Conservation (phyloP, 129 eudicot genomes). For the Smallanthus sonchifolius region DNA sequence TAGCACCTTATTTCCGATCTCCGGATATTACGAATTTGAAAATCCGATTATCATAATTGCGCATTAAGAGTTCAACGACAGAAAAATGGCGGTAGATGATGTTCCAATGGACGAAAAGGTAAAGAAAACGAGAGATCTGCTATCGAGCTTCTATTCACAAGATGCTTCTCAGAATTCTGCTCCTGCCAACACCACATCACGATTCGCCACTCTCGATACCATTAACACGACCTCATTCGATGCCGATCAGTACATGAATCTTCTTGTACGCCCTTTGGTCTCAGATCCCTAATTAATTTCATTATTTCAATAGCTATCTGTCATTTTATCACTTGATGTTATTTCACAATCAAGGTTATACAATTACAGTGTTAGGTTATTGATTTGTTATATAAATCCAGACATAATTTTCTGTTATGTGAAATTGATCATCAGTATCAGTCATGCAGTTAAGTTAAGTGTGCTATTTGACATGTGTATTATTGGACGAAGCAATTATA, state of each 20-base stretch:
- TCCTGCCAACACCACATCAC: conserved; percentile 40
- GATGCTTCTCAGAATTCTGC: conserved; percentile 52
- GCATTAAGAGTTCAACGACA: neutral
- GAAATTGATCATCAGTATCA: neutral
- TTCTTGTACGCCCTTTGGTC: conserved; percentile 50
- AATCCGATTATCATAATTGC: neutral
- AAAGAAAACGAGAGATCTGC: conserved; percentile 88
- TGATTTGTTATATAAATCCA: neutral
- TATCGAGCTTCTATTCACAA: conserved; percentile 88
- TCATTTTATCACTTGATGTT: neutral
- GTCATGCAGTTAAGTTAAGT: too few relatives aligned
- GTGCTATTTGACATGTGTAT: neutral
- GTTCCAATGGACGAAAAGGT: conserved; percentile 76
- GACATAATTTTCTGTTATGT: neutral
- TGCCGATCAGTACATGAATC: conserved; percentile 93
- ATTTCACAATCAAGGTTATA: neutral
- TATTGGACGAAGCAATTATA: neutral
- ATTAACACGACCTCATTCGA: conserved; percentile 81
- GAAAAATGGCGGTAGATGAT: conserved; percentile 59
- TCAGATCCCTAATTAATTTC: conserved; percentile 13
- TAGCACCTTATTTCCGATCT: conserved; percentile 12
- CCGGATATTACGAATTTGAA: neutral
- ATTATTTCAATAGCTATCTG: neutral
- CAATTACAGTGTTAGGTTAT: neutral
- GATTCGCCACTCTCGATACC: conserved; percentile 82